Conservation (phyloP, 768 basidiomycete genomes). For the Kwoniella heveanensis region DNA sequence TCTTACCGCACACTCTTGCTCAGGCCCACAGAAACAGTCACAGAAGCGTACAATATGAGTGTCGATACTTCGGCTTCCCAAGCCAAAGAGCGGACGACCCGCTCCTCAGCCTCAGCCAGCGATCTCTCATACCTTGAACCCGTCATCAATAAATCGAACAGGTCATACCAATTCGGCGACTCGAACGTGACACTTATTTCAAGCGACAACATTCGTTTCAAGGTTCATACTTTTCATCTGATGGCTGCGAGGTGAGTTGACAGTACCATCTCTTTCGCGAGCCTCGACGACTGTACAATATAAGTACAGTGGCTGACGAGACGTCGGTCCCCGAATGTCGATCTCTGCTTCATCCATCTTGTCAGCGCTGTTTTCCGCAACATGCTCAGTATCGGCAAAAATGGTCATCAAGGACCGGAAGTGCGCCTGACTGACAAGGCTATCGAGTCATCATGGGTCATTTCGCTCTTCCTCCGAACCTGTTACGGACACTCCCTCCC, state of each 20-base stretch:
- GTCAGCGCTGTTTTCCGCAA: too few relatives aligned
- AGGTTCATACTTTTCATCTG: conserved; percentile 4
- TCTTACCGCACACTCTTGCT: too few relatives aligned
- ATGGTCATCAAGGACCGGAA: not conserved
- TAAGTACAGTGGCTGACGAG: too few relatives aligned
- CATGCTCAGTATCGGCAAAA: not conserved
- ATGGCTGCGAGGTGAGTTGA: not conserved
- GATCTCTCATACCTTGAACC: too few relatives aligned
- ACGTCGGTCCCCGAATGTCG: too few relatives aligned
- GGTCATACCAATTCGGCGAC: not conserved
- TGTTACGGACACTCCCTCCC: not conserved
- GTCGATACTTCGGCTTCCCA: not conserved
- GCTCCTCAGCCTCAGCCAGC: not conserved
- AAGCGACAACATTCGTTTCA: conserved; percentile 3
- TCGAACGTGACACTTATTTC: conserved; percentile 3
- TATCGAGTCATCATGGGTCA: not conserved
- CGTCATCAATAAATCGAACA: not conserved
- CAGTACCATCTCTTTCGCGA: too few relatives aligned
- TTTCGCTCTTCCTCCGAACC: not conserved
- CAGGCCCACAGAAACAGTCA: too few relatives aligned
- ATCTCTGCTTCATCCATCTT: too few relatives aligned
- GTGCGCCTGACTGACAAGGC: not conserved
- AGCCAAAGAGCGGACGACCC: not conserved
- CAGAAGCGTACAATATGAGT: too few relatives aligned
- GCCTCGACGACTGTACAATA: too few relatives aligned